Evolutionary conservation across 805 yeast genomes (phyloP).

Genomic region (Priceomyces haplophilus): DNA sequence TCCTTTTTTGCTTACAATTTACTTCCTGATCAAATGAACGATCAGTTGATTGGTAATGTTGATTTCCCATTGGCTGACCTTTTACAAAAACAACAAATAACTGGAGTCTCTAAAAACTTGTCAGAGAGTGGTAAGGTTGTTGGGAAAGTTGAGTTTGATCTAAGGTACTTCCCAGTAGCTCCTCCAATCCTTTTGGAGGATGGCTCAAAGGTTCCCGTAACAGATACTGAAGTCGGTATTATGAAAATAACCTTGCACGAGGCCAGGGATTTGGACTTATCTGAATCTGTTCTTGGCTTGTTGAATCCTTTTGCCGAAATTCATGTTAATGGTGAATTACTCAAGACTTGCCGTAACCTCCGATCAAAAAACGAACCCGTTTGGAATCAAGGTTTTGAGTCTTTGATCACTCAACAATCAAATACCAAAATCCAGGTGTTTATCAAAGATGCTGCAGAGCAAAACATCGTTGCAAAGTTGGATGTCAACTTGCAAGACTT

Average conservation of each 20-base stretch:
- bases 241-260: constrained; percentile 60
- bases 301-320: constrained; percentile 70
- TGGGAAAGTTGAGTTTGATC: constrained; percentile 60
- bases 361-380: constrained; percentile 70
- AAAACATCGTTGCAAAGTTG: constrained; percentile 51
- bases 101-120: constrained; percentile 43
- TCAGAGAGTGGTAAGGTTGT: constrained; percentile 51
- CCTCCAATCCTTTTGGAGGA: constrained; percentile 45
- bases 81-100: constrained; percentile 49
- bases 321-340: constrained; percentile 52
- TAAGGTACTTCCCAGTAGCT: constrained; percentile 47
- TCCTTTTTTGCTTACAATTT: constrained; percentile 55
- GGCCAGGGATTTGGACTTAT: constrained; percentile 55
- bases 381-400: constrained; percentile 63
- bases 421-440: constrained; percentile 52
- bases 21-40: constrained; percentile 50
- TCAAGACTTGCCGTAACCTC: constrained; percentile 57
- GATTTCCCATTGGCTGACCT: constrained; percentile 58
- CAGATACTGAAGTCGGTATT: constrained; percentile 71
- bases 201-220: constrained; percentile 47
- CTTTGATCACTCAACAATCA: constrained; percentile 59
- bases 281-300: constrained; percentile 49
- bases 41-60: constrained; percentile 45
- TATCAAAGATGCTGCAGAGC: constrained; percentile 60
- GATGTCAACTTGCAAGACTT: constrained; percentile 53